Conservation (phyloP, 176 grass and related monocot species). For the Phoenix dactylifera region DNA sequence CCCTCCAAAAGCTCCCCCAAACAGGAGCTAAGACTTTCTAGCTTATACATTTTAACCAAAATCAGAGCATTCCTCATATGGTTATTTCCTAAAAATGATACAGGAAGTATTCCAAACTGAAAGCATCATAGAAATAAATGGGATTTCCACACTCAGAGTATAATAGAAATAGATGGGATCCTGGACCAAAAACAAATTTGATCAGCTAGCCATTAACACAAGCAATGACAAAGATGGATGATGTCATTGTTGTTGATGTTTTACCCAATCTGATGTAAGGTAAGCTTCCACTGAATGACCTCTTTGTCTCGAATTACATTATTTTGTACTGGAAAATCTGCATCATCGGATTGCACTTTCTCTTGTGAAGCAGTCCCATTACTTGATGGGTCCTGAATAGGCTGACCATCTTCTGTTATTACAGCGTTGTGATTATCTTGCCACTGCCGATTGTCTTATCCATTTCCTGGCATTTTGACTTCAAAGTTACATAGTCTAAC, state of each 20-base stretch:
- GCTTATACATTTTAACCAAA: too few relatives aligned
- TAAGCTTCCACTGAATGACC: conserved; percentile 80
- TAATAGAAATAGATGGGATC: too few relatives aligned
- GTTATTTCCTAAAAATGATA: too few relatives aligned
- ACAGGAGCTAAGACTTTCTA: too few relatives aligned
- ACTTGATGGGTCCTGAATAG: conserved; percentile 35
- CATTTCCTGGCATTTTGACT: conserved; percentile 89
- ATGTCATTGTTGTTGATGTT: conserved; percentile 1
- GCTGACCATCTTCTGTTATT: conserved; percentile 70
- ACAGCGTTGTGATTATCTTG: conserved; percentile 65
- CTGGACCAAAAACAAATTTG: too few relatives aligned
- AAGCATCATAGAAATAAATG: too few relatives aligned
- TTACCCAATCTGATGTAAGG: conserved; percentile 98
- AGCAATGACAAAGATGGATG: neutral
- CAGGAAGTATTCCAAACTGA: too few relatives aligned
- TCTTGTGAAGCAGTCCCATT: conserved; percentile 13
- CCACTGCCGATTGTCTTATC: conserved; percentile 70
- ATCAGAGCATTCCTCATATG: too few relatives aligned
- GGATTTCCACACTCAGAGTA: too few relatives aligned
- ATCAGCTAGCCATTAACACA: neutral
- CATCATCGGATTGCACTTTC: conserved; percentile 16
- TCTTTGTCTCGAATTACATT: conserved; percentile 34
- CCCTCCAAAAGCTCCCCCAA: too few relatives aligned
- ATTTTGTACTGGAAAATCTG: conserved; percentile 5
- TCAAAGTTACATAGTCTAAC: conserved; percentile 80